Conservation (phyloP, 805 yeast genomes). For the Soucietia sequanensis region DNA sequence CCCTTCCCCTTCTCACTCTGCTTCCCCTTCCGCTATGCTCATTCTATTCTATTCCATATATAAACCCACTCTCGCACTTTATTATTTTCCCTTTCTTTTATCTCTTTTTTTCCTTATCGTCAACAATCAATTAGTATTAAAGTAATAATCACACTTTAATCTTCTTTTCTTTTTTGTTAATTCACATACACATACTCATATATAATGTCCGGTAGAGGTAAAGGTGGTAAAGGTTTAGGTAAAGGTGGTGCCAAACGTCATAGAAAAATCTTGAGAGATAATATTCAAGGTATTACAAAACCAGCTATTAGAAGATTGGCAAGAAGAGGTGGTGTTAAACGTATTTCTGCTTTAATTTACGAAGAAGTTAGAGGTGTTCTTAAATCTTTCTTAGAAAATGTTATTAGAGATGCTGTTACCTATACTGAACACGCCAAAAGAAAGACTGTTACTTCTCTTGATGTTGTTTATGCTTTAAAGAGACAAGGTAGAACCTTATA, state of each 20-base stretch:
- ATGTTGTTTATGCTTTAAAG: slow-evolving; percentile 98
- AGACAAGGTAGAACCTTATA: slow-evolving; percentile 99
- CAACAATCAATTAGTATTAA: no score
- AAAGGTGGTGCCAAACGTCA: slow-evolving; percentile 99
- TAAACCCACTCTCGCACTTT: slow-evolving; percentile 1
- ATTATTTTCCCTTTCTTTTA: not conserved
- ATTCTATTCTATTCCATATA: not conserved
- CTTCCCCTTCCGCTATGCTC: not conserved
- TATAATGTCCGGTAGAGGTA: slow-evolving; percentile 97
- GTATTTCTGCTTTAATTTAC: slow-evolving; percentile 97
- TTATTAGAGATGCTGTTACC: slow-evolving; percentile 98
- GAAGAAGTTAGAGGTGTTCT: slow-evolving; percentile 98
- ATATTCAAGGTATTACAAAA: slow-evolving; percentile 99
- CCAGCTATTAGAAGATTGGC: slow-evolving; percentile 99
- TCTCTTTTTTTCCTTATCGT: no score
- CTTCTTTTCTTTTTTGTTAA: slow-evolving; percentile 1
- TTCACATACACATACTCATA: not conserved
- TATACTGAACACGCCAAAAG: slow-evolving; percentile 99
- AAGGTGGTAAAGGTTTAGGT: slow-evolving; percentile 99
- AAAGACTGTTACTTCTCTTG: slow-evolving; percentile 98
- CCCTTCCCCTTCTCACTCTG: no score
- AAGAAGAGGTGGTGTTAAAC: slow-evolving; percentile 99
- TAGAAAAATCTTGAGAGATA: slow-evolving; percentile 98
- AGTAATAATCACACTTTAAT: no score
- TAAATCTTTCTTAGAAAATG: slow-evolving; percentile 93